Base-by-base conservation (phyloP, 1,284 basidiomycete species). In the Bjerkandera adusta region DNA sequence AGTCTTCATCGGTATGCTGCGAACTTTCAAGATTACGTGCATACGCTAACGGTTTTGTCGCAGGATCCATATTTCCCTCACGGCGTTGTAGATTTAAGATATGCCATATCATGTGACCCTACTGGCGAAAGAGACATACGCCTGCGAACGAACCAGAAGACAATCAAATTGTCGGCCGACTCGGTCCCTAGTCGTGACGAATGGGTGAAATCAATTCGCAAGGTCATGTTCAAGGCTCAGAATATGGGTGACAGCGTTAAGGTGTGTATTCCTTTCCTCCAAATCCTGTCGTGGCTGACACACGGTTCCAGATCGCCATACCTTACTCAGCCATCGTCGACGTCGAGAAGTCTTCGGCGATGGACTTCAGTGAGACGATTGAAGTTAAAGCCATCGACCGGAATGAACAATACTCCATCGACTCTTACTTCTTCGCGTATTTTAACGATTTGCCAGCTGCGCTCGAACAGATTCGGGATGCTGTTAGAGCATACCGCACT, bases 11-110 rank as follows among this genome's bases (percentile, higher is more conserved):
- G 45, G 91, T 91, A 61, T 68, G 79, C 60, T 34, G n/a, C n/a
- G n/a, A n/a, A n/a, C n/a, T n/a, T n/a, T n/a, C n/a, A n/a, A n/a
- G n/a, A n/a, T n/a, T n/a, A n/a, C n/a, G n/a, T n/a, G n/a, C n/a
- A n/a, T 26, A 33, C 16, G 8, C 33, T 39, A 11, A 6, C 29
- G 38, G 25, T 29, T n/a, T n/a, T n/a, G n/a, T n/a, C n/a, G 0
- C 54, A 92, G 84, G 93, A 98, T 57, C 94, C 93, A 0, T 99
- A 97, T 68, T 98, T 99, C 65, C 92, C 95, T 5, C 89, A 94
- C 55, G 96, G 94, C 18, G 94, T 97, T 48, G 79, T 97, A 26
- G 92, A 97, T 58, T 71, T 99, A 25, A 89, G 94, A 52, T 97
- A 97, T 65, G 89, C 91, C 2, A 87, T 91, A 29, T 83, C 85